A percentile compares a stretch with the other conserved stretches of the same genome.
These are phyloP conservation scores for Closterium sp. DNA, from an alignment of 139 green algal genomes.

Conservation along the genomic window DNA sequence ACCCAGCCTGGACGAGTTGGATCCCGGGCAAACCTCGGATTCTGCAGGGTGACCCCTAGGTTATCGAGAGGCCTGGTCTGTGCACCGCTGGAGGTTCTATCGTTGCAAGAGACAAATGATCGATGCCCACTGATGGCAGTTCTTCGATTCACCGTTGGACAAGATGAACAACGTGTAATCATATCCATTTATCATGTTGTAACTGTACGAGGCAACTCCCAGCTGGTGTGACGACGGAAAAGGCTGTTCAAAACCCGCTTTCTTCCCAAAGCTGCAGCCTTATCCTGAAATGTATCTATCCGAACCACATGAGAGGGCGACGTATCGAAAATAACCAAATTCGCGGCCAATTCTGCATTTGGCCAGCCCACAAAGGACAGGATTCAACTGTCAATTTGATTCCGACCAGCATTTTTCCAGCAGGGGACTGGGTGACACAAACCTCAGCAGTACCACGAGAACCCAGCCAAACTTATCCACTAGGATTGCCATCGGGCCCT, in stretches of 20 bases:
- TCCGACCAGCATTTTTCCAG: background rate
- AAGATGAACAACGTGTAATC: background rate
- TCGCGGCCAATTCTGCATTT: background rate
- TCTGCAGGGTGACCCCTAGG: no score
- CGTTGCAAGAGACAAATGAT: background rate
- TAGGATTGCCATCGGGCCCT: no score
- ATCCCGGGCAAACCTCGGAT: no score
- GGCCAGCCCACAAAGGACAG: background rate
- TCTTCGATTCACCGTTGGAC: background rate
- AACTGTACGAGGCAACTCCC: background rate
- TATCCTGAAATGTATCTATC: background rate
- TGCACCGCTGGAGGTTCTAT: no score
- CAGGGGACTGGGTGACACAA: background rate
- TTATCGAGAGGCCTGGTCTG: no score
- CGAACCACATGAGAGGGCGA: background rate
- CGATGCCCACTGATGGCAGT: background rate
- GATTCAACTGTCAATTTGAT: background rate
- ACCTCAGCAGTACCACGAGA: no score
- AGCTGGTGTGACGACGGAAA: background rate
- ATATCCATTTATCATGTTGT: background rate
- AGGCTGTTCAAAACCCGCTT: background rate
- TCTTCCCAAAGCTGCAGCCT: background rate
- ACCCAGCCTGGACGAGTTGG: no score
- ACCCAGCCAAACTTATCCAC: background rate
- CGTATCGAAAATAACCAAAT: background rate